Percentiles rank a stretch among this genome's conserved stretches.
phyloP scores from a whole-genome alignment of 2,329 filamentous ascomycete genomes.

The Chaetomiaceae sp. region DNA sequence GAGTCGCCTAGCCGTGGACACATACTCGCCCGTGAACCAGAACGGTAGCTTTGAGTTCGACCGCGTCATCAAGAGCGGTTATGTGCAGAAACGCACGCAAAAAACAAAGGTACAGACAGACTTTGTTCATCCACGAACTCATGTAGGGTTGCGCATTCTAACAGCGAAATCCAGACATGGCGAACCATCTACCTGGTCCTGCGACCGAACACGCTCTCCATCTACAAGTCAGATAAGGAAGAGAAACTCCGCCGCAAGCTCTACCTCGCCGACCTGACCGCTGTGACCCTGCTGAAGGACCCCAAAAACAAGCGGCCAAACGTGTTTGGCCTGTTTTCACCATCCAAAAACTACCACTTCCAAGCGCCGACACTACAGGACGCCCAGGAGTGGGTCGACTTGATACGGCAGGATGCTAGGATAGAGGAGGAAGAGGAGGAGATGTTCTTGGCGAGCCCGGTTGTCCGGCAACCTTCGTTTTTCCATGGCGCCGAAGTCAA shows the following conservation, averaged over 20 bases:
- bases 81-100: conserved; percentile 80
- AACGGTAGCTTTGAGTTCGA: conserved; percentile 97
- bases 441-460: conserved; percentile 67
- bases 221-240: conserved; percentile 91
- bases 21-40: conserved; percentile 83
- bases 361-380: conserved; percentile 70
- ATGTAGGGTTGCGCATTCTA: conserved; percentile 1
- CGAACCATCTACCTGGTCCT: conserved; percentile 85
- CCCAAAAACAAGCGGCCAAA: conserved; percentile 82
- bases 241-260: conserved; percentile 86
- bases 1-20: conserved; percentile 52
- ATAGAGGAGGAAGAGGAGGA: conserved; percentile 88
- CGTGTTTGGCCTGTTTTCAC: conserved; percentile 89
- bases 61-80: conserved; percentile 83
- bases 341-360: conserved; percentile 86
- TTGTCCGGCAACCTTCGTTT: conserved; percentile 47
- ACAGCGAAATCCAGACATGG: conserved; percentile 61
- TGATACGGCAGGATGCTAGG: conserved; percentile 73
- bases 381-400: conserved; percentile 78
- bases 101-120: conserved; percentile 75
- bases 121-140: not conserved
- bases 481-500: conserved; percentile 19
- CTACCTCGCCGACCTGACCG: conserved; percentile 82
- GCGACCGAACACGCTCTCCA: conserved; percentile 80
- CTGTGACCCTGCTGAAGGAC: conserved; percentile 82